Conservation (phyloP, 345 rosid species). For the Laguncularia racemosa region DNA sequence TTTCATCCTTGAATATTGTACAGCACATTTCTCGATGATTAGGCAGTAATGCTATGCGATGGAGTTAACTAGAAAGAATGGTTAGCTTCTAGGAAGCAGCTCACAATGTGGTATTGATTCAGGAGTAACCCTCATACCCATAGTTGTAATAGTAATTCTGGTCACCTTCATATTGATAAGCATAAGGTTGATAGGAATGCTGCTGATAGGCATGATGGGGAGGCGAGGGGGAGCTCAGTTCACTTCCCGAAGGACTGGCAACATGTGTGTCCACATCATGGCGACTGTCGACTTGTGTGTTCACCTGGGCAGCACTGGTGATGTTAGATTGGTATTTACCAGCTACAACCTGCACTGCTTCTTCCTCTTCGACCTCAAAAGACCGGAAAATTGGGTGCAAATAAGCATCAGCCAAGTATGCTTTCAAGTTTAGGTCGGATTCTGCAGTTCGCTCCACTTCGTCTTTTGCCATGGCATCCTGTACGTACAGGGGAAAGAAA, state of each 20-base stretch:
- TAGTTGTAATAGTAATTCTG: constrained; percentile 4
- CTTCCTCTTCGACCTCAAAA: constrained; percentile 25
- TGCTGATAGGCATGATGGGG: constrained; percentile 23
- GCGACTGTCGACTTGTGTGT: too few relatives aligned
- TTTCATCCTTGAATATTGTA: too few relatives aligned
- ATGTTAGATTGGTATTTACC: constrained; percentile 5
- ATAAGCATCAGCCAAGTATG: constrained; percentile 36
- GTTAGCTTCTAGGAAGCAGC: neutral
- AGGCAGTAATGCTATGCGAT: too few relatives aligned
- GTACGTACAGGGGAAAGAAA: neutral
- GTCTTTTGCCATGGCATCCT: constrained; percentile 48
- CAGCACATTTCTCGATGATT: too few relatives aligned
- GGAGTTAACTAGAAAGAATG: too few relatives aligned
- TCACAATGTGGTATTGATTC: neutral
- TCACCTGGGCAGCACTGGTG: constrained; percentile 15
- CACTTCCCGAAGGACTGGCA: constrained; percentile 28
- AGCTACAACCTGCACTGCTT: constrained; percentile 8
- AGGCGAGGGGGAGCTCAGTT: constrained; percentile 54
- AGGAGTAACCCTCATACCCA: constrained; percentile 7
- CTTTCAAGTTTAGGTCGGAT: constrained; percentile 27
- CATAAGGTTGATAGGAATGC: constrained; percentile 22
- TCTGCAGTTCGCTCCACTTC: constrained; percentile 21
- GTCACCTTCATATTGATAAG: constrained; percentile 17
- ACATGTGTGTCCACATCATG: neutral
- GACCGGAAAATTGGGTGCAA: constrained; percentile 42